Evolutionary conservation across 2,329 filamentous ascomycete species (phyloP).

Genomic region (Taxawa tesnikishii): DNA sequence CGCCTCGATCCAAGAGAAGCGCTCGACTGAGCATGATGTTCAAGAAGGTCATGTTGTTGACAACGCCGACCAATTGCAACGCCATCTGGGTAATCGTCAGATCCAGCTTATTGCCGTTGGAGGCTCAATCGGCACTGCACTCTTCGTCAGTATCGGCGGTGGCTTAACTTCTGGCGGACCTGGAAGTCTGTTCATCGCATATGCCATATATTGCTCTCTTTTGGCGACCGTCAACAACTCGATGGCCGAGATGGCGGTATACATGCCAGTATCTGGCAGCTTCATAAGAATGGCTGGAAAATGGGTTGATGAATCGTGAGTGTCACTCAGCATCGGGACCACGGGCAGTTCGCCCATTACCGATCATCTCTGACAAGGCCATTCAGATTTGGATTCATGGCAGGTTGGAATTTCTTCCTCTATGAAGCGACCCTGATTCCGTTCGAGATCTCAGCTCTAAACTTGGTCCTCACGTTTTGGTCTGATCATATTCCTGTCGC

Average conservation of each 20-base stretch:
- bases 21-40: no score
- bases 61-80: slow-evolving; percentile 27
- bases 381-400: slow-evolving; percentile 46
- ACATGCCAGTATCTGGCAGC: slow-evolving; percentile 48
- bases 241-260: slow-evolving; percentile 51
- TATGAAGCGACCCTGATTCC: slow-evolving; percentile 36
- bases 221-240: slow-evolving; percentile 52
- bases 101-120: slow-evolving; percentile 20
- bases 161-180: slow-evolving; percentile 39
- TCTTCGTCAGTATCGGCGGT: slow-evolving; percentile 38
- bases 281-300: slow-evolving; percentile 50
- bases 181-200: slow-evolving; percentile 44
- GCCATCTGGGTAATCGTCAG: slow-evolving; percentile 37
- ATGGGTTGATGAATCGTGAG: slow-evolving; percentile 50
- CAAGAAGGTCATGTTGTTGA: slow-evolving; percentile 15
- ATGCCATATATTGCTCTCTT: slow-evolving; percentile 41
- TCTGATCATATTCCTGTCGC: slow-evolving; percentile 22
- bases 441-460: slow-evolving; percentile 34
- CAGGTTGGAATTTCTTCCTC: slow-evolving; percentile 37
- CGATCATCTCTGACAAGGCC: no score
- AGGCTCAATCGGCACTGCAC: slow-evolving; percentile 14
- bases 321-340: no score
- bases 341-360: no score
- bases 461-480: slow-evolving; percentile 23
- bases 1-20: no score